Conservation (phyloP, 2,329 filamentous ascomycete genomes). For the Colletotrichum abscissum region DNA sequence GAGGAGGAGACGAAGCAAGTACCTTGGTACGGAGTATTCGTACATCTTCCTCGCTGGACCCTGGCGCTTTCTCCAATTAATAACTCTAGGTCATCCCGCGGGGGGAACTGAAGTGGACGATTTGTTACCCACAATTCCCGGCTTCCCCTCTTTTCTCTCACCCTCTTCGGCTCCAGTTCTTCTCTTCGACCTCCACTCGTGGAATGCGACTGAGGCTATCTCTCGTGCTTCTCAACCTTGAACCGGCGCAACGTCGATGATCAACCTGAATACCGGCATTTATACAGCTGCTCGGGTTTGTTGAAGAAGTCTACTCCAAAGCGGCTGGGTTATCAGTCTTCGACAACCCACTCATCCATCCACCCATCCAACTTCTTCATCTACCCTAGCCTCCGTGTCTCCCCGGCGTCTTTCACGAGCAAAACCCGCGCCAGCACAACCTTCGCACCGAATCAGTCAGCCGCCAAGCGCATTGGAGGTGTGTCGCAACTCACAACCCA, state of each 20-base stretch:
- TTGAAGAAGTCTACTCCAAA: background rate
- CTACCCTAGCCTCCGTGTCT: background rate
- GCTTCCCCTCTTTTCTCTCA: constrained; percentile 31
- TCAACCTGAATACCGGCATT: background rate
- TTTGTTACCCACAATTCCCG: constrained; percentile 11
- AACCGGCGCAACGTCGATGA: background rate
- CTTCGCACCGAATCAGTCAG: constrained; percentile 14
- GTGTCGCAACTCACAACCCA: constrained; percentile 9
- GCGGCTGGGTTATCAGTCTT: background rate
- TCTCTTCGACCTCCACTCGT: background rate
- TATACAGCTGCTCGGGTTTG: background rate
- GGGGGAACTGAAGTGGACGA: constrained; percentile 5
- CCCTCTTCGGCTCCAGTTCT: background rate
- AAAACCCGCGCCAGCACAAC: constrained; percentile 3
- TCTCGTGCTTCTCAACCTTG: background rate
- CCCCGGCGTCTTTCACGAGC: constrained; percentile 19
- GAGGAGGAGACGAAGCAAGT: background rate
- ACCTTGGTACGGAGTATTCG: background rate
- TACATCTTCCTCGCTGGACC: background rate
- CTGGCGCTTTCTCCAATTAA: constrained; percentile 21
- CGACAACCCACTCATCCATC: background rate
- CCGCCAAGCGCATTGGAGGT: constrained; percentile 25
- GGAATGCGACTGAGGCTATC: background rate
- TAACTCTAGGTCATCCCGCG: constrained; percentile 4
- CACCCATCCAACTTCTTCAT: background rate